Base-by-base conservation (phyloP, 305 asterid genomes). In the Solanum hybrid region DNA sequence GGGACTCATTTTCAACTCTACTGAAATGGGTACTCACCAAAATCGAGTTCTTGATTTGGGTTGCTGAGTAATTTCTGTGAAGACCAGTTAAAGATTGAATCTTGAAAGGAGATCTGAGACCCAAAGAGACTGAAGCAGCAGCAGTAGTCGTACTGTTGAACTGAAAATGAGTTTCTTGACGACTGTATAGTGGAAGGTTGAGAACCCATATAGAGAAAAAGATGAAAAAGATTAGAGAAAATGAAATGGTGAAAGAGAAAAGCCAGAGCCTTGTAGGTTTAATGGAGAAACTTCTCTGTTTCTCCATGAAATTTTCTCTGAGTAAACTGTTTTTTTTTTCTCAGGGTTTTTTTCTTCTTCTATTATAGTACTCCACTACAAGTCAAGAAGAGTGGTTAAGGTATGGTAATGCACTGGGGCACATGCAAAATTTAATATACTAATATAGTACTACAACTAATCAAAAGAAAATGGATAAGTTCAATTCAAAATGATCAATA, bases 181-280 rank as follows among this genome's bases (percentile, higher is more conserved):
- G 91, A 51, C 89, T 38, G 4, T 92, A 64, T 85, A 96, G 92
- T 89, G 89, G 79, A 79, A 93, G 34, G 66, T 92, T 94, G 88
- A 93, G n/a, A 79, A 94, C 92, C 96, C 96, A 97, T 29, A 92
- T 89, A 91, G 93, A 94, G 90, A 92, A 92, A 88, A 94, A 88
- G 10, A 93, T 80, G 69, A 96, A 92, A 85, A 93, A 93, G 85
- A 95, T 38, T 26, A 93, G 4, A 72, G 95, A 94, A 87, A 93
- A 92, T 8, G 92, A 88, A 75, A 95, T 26, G 1, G 97, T 93
- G 90, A 94, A 92, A 37, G 94, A 88, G 90, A 95, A 92, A 14
- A 93, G 92, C 89, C 94, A 32, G 77, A 91, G 89, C 88, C 91
- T 94, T 80, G 94, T 81, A 91, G 97, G 95, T 87, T 94, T 95